Conservation (phyloP, 257 asterid species). For the Marsdenia floribunda region DNA sequence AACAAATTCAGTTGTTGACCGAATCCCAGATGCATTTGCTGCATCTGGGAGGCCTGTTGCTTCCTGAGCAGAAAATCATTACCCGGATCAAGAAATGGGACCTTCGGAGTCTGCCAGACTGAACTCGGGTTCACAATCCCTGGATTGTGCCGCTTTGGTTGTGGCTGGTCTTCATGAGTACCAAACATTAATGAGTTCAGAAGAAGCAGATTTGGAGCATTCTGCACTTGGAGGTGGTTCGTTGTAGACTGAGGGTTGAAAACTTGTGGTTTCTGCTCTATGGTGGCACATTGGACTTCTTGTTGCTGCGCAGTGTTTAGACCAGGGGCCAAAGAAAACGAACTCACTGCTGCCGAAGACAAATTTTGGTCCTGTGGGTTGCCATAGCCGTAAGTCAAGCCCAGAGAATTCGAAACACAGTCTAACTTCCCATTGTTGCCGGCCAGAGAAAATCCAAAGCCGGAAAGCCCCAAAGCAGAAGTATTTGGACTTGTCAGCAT, state of each 20-base stretch:
- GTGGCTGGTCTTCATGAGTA: slow-evolving; percentile 27
- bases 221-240: slow-evolving; percentile 18
- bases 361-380: slow-evolving; percentile 16
- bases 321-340: slow-evolving; percentile 6
- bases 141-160: slow-evolving; percentile 30
- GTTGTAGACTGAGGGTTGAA: slow-evolving; percentile 7
- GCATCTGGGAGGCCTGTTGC: slow-evolving; percentile 14
- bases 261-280: slow-evolving; percentile 19
- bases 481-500: slow-evolving; percentile 17
- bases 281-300: slow-evolving; percentile 9
- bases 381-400: background rate
- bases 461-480: slow-evolving; percentile 14
- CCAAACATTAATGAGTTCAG: slow-evolving; percentile 13
- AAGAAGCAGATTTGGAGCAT: slow-evolving; percentile 17
- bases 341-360: slow-evolving; percentile 1
- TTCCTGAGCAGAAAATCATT: slow-evolving; percentile 16
- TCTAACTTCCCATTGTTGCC: slow-evolving; percentile 23
- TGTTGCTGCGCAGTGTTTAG: slow-evolving; percentile 11
- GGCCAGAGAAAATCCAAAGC: slow-evolving; percentile 11
- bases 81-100: slow-evolving; percentile 23
- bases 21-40: slow-evolving; percentile 14
- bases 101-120: slow-evolving; percentile 13
- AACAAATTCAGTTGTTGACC: slow-evolving; percentile 20
- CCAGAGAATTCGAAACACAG: slow-evolving; percentile 11
- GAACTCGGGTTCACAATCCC: slow-evolving; percentile 13